These are phyloP conservation scores for Calonectria fujianensis DNA, from an alignment of 2,329 filamentous ascomycete genomes.

Conservation along the genomic window DNA sequence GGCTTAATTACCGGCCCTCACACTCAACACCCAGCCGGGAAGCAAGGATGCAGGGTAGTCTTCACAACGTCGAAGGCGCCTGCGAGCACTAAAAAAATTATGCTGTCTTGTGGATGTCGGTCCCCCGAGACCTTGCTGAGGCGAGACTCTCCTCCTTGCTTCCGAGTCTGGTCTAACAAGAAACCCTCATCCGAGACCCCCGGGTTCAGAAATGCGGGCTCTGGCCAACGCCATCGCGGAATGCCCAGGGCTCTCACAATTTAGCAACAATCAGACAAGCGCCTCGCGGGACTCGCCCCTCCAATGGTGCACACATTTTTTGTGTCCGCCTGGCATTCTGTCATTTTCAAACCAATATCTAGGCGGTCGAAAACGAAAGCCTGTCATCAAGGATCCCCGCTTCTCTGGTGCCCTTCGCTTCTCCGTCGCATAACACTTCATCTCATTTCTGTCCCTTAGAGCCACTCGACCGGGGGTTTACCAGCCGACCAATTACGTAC, in stretches of 20 bases:
- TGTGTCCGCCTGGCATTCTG: slow-evolving; percentile 10
- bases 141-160: slow-evolving; percentile 17
- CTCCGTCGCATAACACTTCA: slow-evolving; percentile 36
- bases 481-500: slow-evolving; percentile 22
- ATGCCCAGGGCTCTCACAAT: slow-evolving; percentile 15
- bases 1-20: slow-evolving; percentile 36
- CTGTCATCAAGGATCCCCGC: slow-evolving; percentile 26
- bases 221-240: neutral
- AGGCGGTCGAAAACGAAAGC: neutral
- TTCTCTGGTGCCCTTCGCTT: slow-evolving; percentile 17
- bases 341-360: slow-evolving; percentile 16
- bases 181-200: slow-evolving; percentile 17
- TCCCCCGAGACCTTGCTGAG: neutral
- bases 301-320: slow-evolving; percentile 11
- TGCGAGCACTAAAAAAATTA: slow-evolving; percentile 27
- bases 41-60: slow-evolving; percentile 18
- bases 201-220: slow-evolving; percentile 11
- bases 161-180: neutral
- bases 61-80: slow-evolving; percentile 9
- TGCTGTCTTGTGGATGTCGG: slow-evolving; percentile 13
- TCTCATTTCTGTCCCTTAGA: slow-evolving; percentile 31
- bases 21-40: neutral
- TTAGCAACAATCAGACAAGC: neutral
- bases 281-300: neutral
- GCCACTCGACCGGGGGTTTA: slow-evolving; percentile 13